Percentiles rank a stretch among this genome's conserved stretches.
phyloP scores from a whole-genome alignment of 495 filamentous ascomycete genomes.

The Aspergillus bertholletiae region DNA sequence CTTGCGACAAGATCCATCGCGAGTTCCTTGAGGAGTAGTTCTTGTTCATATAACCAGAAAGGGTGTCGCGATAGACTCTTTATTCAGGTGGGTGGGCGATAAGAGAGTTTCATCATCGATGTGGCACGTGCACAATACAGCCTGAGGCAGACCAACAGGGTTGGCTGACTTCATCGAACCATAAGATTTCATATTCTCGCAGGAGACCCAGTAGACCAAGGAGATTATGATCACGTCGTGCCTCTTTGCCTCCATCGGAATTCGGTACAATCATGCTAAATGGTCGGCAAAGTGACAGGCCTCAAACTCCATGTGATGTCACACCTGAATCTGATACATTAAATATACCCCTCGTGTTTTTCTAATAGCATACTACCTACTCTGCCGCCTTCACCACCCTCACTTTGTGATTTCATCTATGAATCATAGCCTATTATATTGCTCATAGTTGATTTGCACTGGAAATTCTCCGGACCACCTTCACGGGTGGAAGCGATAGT shows the following conservation, averaged over 20 bases:
- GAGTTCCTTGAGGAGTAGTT: neutral
- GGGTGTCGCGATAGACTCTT: too few species aligned
- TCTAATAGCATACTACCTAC: neutral
- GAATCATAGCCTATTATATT: neutral
- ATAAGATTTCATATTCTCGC: too few species aligned
- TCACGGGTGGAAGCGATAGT: neutral
- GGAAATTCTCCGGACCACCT: neutral
- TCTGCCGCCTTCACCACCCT: neutral
- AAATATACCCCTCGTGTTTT: slow-evolving; percentile 13
- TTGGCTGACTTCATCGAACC: slow-evolving; percentile 25
- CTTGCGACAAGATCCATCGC: slow-evolving; percentile 91
- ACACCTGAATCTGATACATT: slow-evolving; percentile 14
- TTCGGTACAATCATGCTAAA: slow-evolving; percentile 9
- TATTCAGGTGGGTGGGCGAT: neutral
- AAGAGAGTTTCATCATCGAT: neutral
- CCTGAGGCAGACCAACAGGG: slow-evolving; percentile 19
- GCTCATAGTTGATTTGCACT: neutral
- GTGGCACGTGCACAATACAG: slow-evolving; percentile 21
- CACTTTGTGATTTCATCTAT: neutral
- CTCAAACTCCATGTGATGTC: slow-evolving; percentile 13
- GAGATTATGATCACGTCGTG: too few species aligned
- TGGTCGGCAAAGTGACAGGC: slow-evolving; percentile 5
- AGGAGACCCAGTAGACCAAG: too few species aligned
- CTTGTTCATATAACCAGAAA: neutral
- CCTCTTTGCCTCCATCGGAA: neutral